phyloP scores from a whole-genome alignment of 192 early-diverging fungal species.

The Gryganskiella cystojenkinii region DNA sequence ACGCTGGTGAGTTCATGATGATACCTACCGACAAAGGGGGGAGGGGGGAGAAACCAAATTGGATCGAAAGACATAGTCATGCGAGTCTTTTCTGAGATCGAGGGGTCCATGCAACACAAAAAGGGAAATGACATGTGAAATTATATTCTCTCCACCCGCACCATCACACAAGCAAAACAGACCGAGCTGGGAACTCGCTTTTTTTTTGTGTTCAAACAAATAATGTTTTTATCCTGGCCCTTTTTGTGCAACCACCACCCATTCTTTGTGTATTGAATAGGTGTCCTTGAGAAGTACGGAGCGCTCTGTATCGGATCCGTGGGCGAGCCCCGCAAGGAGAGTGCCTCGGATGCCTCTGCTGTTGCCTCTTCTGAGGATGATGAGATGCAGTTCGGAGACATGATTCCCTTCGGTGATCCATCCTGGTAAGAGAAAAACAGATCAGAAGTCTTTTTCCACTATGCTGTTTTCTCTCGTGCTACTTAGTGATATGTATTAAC shows the following conservation, averaged over 20 bases:
- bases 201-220: not conserved
- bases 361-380: constrained; percentile 41
- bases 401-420: constrained; percentile 83
- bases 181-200: too few relatives aligned
- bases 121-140: too few relatives aligned
- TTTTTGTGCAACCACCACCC: not conserved
- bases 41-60: too few relatives aligned
- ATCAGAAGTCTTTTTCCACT: not conserved
- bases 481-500: constrained; percentile 27
- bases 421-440: too few relatives aligned
- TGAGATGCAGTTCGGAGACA: constrained; percentile 76
- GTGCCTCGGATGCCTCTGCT: constrained; percentile 22
- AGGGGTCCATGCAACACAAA: too few relatives aligned
- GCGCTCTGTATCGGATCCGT: constrained; percentile 72
- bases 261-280: not conserved
- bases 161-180: not conserved
- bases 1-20: constrained; percentile 50
- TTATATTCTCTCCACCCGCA: too few relatives aligned
- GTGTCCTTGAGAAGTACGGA: constrained; percentile 72
- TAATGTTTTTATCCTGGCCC: not conserved
- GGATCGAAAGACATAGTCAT: too few relatives aligned
- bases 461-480: constrained; percentile 11
- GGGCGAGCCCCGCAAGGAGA: constrained; percentile 58
- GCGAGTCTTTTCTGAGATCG: too few relatives aligned
- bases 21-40: too few relatives aligned